These are phyloP conservation scores for Trypanosoma lewisi DNA, from an alignment of 208 protist species.

Conservation along the genomic window DNA sequence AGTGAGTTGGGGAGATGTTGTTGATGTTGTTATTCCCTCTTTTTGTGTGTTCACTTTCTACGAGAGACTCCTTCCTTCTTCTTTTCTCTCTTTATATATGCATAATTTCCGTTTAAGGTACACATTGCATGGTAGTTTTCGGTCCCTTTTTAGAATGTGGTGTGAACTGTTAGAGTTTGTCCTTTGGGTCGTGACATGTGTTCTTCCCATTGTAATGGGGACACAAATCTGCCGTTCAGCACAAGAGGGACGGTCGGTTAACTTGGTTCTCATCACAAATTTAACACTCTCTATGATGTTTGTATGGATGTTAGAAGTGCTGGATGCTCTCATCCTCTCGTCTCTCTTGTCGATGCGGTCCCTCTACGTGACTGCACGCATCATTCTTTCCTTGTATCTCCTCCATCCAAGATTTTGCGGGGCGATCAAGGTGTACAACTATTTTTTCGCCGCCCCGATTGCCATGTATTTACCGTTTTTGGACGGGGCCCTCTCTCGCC, in stretches of 20 bases:
- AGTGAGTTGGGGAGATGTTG: too few relatives aligned
- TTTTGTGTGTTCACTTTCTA: not conserved
- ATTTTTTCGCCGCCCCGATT: slow-evolving; percentile 39
- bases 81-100: slow-evolving; percentile 19
- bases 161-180: slow-evolving; percentile 29
- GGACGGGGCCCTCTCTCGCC: slow-evolving; percentile 43
- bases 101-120: not conserved
- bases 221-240: slow-evolving; percentile 47
- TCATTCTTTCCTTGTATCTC: slow-evolving; percentile 61
- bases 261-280: slow-evolving; percentile 61
- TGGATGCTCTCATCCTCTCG: slow-evolving; percentile 52
- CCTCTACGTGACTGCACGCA: slow-evolving; percentile 51
- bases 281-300: slow-evolving; percentile 71
- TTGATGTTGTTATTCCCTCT: slow-evolving; percentile 13
- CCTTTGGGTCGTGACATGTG: slow-evolving; percentile 61
- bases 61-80: not conserved
- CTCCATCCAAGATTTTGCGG: slow-evolving; percentile 60
- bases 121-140: slow-evolving; percentile 2
- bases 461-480: slow-evolving; percentile 53
- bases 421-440: slow-evolving; percentile 48
- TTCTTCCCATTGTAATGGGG: slow-evolving; percentile 61
- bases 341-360: slow-evolving; percentile 57
- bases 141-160: slow-evolving; percentile 5
- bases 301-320: slow-evolving; percentile 54
- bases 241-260: slow-evolving; percentile 16